Evolutionary conservation across 441 rosid genomes (phyloP), one percentile per base, ranked within the genome.

Genomic region (Erodium texanum): DNA sequence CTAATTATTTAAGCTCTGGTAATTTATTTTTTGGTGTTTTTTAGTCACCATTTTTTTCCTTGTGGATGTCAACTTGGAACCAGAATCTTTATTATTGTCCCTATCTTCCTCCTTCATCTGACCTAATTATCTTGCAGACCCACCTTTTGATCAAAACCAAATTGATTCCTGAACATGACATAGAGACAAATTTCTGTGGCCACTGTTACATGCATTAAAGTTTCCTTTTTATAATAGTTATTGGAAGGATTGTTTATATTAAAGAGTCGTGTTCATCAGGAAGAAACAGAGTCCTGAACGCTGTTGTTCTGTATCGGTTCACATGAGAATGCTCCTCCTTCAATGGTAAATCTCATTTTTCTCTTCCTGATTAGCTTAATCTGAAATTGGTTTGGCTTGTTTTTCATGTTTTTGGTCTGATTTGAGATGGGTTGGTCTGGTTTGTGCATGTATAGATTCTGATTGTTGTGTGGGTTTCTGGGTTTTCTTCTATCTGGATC

Each of bases 381-480:
- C 34, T 36, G 29, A 64, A 70, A 34, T 65, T 72, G 68, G 71
- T 64, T 45, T 43, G 4, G 16, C 61, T 64, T 34, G 16, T 1
- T 59, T 73, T 29, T 67, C 54, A 9, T 45, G 32, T 48, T 24
- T 41, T 9, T 58, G 29, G 36, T n/a, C 58, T 50, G 58, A 50
- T 50, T 50, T 50, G 54, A 12, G n/a, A n/a, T n/a, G n/a, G n/a
- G n/a, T n/a, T 48, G 22, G 58, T 50, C 5, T 50, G 58, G 7
- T 50, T 50, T 50, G 0, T 50, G 58, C 16, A 50, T n/a, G 4
- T 50, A 9, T 50, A 3, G 22, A 50, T 50, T 50, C 8, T 50
- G 18, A 16, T 50, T 50, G 58, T 50, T 50, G 3, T 18, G 5
- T 50, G 58, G 5, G 22, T 50, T 15, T 50, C 14, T 12, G 16